Evolutionary conservation across 352 stramenopile species (phyloP), one percentile per base, ranked within the genome.

Genomic region (Peronospora belbahrii): DNA sequence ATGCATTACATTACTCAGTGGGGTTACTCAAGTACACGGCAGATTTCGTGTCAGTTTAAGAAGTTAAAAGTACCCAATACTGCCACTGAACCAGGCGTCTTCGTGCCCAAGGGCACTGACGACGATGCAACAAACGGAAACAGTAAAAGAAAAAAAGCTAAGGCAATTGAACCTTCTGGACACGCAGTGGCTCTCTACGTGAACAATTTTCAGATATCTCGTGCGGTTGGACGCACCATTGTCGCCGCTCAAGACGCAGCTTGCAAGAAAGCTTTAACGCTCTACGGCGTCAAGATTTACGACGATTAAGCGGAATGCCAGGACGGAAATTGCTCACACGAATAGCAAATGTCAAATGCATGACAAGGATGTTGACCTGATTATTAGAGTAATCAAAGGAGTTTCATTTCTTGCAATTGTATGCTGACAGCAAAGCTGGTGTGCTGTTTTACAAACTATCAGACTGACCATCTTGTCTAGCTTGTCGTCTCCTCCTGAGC

Each of bases 151-250:
- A 65, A 52, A 32, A 62, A 65, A 28, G 38, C 30, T 0, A 59
- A 54, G 9, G n/a, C 37, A 25, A 58, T 45, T 8, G 54, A 58
- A 0, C 50, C 55, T 14, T 36, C 52, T 39, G 23, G 48, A 42
- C 81, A 90, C 42, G 69, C 65, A 27, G 65, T 91, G 31, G 74
- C 71, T 32, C 61, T 94, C 1, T 75, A 71, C 35, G 70, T 94
- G 25, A 83, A 91, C 51, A 57, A 62, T 19, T 78, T 67, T 30
- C 60, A 78, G 20, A 71, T 88, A 1, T 53, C 79, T 14, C 71
- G 80, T 28, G 79, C 62, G 2, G 62, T 62, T 47, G 82, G 76
- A 6, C 71, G 74, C 14, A 88, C 82, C 1, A 84, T 90, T 44
- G 25, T 62, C 9, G 70, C 82, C 14, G 82, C 82, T 5, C 71